A percentile compares a stretch with the other conserved stretches of the same genome.
Evolutionary conservation across 2,329 filamentous ascomycete genomes (phyloP).

Genomic region (Ophiostoma ulmi): DNA sequence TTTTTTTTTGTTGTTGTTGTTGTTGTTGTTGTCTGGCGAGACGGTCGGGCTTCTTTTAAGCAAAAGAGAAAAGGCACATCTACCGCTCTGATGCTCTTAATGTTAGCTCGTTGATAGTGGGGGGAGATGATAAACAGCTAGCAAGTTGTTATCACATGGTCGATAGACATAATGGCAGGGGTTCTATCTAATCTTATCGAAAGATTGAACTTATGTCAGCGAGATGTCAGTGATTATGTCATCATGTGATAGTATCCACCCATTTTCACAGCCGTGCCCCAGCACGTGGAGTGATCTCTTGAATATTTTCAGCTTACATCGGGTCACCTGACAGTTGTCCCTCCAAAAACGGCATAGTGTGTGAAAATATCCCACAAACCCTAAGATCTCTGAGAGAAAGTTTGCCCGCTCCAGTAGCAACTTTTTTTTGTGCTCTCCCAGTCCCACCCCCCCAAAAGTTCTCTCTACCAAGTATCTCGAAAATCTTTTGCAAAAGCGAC

Average conservation of each 20-base stretch:
- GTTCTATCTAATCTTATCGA: not conserved
- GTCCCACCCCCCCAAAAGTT: slow-evolving; percentile 16
- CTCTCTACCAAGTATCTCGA: slow-evolving; percentile 9
- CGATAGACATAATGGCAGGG: not conserved
- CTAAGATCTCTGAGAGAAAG: slow-evolving; percentile 20
- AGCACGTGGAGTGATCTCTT: not conserved
- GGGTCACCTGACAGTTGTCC: not conserved
- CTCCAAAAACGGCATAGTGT: slow-evolving; percentile 21
- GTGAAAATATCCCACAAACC: slow-evolving; percentile 26
- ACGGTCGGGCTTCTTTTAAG: no score
- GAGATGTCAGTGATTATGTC: not conserved
- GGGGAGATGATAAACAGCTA: not conserved
- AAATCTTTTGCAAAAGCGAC: slow-evolving; percentile 22
- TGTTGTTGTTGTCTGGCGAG: not conserved
- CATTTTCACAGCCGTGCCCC: not conserved
- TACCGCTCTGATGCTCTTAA: not conserved
- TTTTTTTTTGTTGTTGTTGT: not conserved
- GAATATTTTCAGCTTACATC: slow-evolving; percentile 9
- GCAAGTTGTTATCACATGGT: not conserved
- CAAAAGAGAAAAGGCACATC: not conserved
- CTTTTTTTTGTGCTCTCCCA: slow-evolving; percentile 20
- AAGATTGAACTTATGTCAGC: not conserved
- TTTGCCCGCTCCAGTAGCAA: slow-evolving; percentile 18
- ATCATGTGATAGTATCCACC: not conserved
- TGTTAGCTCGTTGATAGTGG: not conserved